Evolutionary conservation across 495 filamentous ascomycete species (phyloP), one percentile per base, ranked within the genome.

Genomic region (Hypoxylon rickii): DNA sequence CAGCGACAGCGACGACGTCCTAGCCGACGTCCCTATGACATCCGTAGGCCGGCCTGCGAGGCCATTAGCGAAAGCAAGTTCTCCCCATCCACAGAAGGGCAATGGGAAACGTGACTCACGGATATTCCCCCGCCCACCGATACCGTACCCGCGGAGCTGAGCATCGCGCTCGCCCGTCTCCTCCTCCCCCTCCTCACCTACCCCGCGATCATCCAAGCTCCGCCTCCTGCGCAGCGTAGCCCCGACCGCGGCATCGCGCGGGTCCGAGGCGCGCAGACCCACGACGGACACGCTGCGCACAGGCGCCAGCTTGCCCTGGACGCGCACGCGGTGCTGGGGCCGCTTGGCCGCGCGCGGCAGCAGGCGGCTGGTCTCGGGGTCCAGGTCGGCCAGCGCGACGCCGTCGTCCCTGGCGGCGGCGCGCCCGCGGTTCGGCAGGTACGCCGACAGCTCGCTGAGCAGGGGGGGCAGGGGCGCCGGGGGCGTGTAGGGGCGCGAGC

Each of bases 351-450:
- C 7, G 12, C 29, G 44, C 70, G 55, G 40, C 45, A 74, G 22
- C 74, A 70, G 50, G 63, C 57, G 55, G 72, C 76, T 66, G 1
- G 74, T 70, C 16, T 71, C 66, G 7, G 79, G 61, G 36, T 84
- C 75, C 0, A 76, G 52, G 11, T 78, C 53, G 13, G 69, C 56
- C 3, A 81, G 66, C 8, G 80, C 65, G 15, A 76, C 70, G 33
- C 58, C 60, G 40, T 33, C 34, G 26, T 49, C 57, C 41, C 32
- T 37, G 3, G 48, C 50, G 7, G 36, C 32, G 39, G 43, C 49
- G 51, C 18, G 63, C 55, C 75, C 76, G 37, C 79, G 70, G 45
- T 83, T 76, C 20, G 83, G 71, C 0, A 83, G 74, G 19, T 77
- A 73, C 32, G 72, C 66, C 11, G 79, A 72, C 17, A 79, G 49